Percentiles rank a stretch among this genome's conserved stretches.
Evolutionary conservation across 441 rosid genomes (phyloP).

Genomic region (Corymbia citriodora): DNA sequence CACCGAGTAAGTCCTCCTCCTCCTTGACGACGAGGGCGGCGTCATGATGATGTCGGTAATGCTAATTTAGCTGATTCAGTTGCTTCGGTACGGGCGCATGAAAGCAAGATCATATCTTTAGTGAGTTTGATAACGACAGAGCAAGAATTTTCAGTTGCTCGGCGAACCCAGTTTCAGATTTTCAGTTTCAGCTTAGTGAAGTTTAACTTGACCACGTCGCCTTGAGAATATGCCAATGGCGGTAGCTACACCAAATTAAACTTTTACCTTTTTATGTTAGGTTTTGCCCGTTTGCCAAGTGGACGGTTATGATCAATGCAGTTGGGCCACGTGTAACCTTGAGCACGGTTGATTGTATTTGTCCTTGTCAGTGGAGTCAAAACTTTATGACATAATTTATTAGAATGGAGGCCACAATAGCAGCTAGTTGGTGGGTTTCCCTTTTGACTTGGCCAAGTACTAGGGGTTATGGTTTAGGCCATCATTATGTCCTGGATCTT

Average conservation of each 20-base stretch:
- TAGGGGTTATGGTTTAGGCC: not conserved
- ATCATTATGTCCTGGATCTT: not conserved
- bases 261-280: not conserved
- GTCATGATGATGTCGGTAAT: not conserved
- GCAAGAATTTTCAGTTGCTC: not conserved
- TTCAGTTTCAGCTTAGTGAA: not conserved
- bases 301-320: not conserved
- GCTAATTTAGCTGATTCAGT: not conserved
- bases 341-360: not conserved
- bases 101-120: not conserved
- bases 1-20: constrained; percentile 5
- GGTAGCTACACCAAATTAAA: not conserved
- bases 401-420: not conserved
- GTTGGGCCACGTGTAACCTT: not conserved
- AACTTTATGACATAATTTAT: not conserved
- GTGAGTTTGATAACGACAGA: not conserved
- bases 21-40: not conserved
- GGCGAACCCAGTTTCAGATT: not conserved
- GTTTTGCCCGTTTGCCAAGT: not conserved
- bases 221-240: not conserved
- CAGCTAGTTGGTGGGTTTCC: not conserved
- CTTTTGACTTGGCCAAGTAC: not conserved
- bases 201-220: not conserved
- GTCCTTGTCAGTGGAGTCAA: not conserved
- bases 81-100: not conserved